Conservation (phyloP, 345 rosid genomes). For the Hibiscus trionum region DNA sequence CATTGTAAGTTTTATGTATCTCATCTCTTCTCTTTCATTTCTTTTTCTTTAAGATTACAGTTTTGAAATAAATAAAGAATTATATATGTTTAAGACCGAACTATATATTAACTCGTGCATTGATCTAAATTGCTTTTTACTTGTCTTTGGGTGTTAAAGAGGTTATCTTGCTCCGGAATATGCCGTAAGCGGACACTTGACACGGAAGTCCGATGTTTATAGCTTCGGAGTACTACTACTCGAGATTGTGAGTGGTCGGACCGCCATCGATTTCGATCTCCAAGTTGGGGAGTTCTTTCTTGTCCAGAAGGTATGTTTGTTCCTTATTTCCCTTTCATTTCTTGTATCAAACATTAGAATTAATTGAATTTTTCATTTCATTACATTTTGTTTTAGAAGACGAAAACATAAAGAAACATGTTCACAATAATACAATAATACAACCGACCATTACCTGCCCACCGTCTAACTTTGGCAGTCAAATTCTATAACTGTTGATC, state of each 20-base stretch:
- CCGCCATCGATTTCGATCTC: conserved; percentile 26
- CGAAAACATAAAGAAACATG: neutral
- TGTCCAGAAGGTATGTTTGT: conserved; percentile 27
- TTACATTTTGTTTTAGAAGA: neutral
- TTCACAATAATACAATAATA: no score
- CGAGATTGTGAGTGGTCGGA: conserved; percentile 30
- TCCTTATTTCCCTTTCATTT: neutral
- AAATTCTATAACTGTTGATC: neutral
- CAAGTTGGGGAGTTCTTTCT: conserved; percentile 32
- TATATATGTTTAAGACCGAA: neutral
- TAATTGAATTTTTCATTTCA: neutral
- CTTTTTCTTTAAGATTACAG: neutral
- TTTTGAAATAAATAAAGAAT: neutral
- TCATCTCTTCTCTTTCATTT: neutral
- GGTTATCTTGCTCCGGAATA: conserved; percentile 43
- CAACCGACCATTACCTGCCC: neutral
- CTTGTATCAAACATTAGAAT: neutral
- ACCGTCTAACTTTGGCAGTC: neutral
- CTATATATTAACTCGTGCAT: no score
- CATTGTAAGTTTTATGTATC: conserved; percentile 26
- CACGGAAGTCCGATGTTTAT: conserved; percentile 36
- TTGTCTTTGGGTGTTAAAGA: conserved; percentile 3
- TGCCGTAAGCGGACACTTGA: conserved; percentile 24
- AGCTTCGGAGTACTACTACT: conserved; percentile 35
- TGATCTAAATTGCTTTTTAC: no score